Base-by-base conservation (phyloP, 768 basidiomycete species). In the Cyclocybe aegerita region DNA sequence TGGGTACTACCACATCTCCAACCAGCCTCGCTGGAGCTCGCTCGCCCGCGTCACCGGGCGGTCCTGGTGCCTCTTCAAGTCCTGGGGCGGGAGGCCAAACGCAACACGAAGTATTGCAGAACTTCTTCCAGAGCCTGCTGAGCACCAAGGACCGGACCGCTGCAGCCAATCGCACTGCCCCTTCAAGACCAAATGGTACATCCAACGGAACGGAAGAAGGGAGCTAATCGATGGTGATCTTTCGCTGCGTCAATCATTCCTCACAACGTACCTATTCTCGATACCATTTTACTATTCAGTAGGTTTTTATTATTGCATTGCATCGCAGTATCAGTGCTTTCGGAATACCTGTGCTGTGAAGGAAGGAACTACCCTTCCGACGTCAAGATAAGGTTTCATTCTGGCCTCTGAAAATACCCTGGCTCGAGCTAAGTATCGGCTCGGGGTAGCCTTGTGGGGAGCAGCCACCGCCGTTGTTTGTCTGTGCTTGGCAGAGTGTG, bases 121-220 rank as follows among this genome's bases (percentile, higher is more conserved):
- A 87, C 64, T 93, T 93, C 76, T 93, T 93, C 82, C 82, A 90
- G 67, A 88, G 85, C 50, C 65, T 93, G 62, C 67, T 93, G 54
- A 86, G 78, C 56, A 81, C 82, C 36, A 88, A 85, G 66, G 86
- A 86, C 53, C 77, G 85, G 4, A 59, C 65, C 0, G 53, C 52
- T 17, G 49, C 53, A 31, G 54, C 50, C 7, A 46, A 49, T 35
- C 60, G 57, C 42, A 58, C 52, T 33, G 60, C 53, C 47, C 57
- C 58, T 34, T 37, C 59, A 29, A 60, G 64, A 37, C 57, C 60
- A n/a, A 63, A 64, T 39, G 56, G 61, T 35, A 50, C 42, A 59
- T 42, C 61, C 65, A 47, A 76, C 57, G 61, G 46, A 69, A 55
- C 65, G 43, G 78, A 73, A 50, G 76, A 77, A 10, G 59, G 65